Conservation (phyloP, 2,329 filamentous ascomycete genomes). For the Capronia coronata region DNA sequence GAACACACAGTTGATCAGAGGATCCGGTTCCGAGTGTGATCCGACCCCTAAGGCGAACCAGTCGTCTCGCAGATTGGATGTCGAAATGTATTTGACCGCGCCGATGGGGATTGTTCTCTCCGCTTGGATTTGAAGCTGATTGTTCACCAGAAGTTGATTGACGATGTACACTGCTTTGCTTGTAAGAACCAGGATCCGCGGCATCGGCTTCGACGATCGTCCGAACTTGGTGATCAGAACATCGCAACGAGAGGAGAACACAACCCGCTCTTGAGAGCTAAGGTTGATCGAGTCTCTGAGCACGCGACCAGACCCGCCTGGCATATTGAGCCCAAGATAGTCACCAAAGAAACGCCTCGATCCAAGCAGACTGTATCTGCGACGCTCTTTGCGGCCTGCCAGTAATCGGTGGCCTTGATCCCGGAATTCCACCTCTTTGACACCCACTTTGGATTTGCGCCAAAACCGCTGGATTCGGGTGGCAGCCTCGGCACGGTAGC, state of each 20-base stretch:
- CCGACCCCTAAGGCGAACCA: constrained; percentile 92
- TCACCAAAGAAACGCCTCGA: constrained; percentile 90
- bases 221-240: constrained; percentile 90
- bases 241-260: constrained; percentile 90
- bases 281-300: constrained; percentile 70
- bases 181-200: constrained; percentile 77
- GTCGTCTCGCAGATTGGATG: constrained; percentile 79
- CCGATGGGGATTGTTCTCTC: constrained; percentile 79
- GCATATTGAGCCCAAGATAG: constrained; percentile 82
- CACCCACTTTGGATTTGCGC: constrained; percentile 84
- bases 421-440: constrained; percentile 79
- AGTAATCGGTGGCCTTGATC: constrained; percentile 82
- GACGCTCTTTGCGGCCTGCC: constrained; percentile 78
- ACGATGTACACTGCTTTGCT: constrained; percentile 83
- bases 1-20: constrained; percentile 85
- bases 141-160: constrained; percentile 73
- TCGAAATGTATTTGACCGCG: constrained; percentile 78
- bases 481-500: constrained; percentile 86
- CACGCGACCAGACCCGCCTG: constrained; percentile 70
- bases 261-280: constrained; percentile 61
- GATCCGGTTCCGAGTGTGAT: constrained; percentile 86
- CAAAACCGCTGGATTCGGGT: constrained; percentile 92
- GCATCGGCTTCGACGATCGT: constrained; percentile 86
- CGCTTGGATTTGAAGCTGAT: constrained; percentile 70
- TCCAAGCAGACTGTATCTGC: constrained; percentile 83